These are phyloP conservation scores for Septoria petroselini DNA, from an alignment of 2,329 filamentous ascomycete genomes.

Conservation along the genomic window DNA sequence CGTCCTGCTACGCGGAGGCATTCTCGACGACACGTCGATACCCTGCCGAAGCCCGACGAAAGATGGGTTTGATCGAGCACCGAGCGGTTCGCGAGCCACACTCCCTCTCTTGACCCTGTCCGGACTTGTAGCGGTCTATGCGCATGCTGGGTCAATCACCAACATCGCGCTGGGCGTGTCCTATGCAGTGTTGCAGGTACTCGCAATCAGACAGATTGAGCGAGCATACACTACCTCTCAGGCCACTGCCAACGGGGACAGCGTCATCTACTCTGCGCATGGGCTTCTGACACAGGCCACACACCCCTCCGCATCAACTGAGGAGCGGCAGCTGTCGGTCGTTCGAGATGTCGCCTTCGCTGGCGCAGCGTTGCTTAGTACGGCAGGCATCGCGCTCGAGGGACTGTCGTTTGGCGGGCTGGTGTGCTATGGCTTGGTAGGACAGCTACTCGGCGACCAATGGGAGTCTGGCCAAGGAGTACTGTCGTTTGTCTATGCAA, in stretches of 20 bases:
- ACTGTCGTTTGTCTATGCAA: slow-evolving; percentile 23
- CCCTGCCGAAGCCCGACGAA: slow-evolving; percentile 22
- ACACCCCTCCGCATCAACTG: neutral
- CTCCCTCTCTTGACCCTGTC: slow-evolving; percentile 39
- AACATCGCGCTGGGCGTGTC: slow-evolving; percentile 44
- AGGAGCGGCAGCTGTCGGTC: slow-evolving; percentile 22
- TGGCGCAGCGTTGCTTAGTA: slow-evolving; percentile 26
- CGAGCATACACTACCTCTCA: slow-evolving; percentile 28
- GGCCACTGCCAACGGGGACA: slow-evolving; percentile 31
- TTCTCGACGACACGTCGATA: slow-evolving; percentile 18
- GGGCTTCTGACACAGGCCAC: slow-evolving; percentile 34
- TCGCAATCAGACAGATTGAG: slow-evolving; percentile 44
- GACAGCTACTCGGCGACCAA: slow-evolving; percentile 25
- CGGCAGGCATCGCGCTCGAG: slow-evolving; percentile 33
- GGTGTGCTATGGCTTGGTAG: slow-evolving; percentile 27
- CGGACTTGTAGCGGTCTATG: slow-evolving; percentile 39
- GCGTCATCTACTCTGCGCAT: slow-evolving; percentile 39
- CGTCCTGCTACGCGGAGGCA: slow-evolving; percentile 19
- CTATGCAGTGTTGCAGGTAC: slow-evolving; percentile 42
- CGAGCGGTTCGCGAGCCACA: slow-evolving; percentile 29
- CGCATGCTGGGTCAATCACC: slow-evolving; percentile 36
- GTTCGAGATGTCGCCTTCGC: slow-evolving; percentile 35
- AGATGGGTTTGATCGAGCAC: slow-evolving; percentile 17
- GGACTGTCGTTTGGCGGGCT: slow-evolving; percentile 30
- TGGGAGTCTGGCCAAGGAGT: slow-evolving; percentile 28